Base-by-base conservation (phyloP, 2,329 filamentous ascomycete species). In the Pestalotiopsis sp. region DNA sequence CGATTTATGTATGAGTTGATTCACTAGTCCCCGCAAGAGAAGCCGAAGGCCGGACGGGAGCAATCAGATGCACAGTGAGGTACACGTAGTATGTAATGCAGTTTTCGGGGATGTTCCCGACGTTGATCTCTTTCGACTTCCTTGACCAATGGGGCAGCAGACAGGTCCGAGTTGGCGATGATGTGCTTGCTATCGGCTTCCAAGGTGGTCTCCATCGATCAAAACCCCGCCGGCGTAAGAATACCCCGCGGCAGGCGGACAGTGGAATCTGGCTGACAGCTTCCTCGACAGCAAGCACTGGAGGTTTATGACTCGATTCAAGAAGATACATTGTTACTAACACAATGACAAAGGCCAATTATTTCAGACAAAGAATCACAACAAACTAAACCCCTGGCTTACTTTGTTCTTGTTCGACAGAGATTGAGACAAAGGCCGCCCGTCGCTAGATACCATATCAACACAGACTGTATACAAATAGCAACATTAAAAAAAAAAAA, bases 161-260 rank as follows among this genome's bases (percentile, higher is more conserved):
- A 11, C 59, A 23, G 17, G 45, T 52, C 59, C 17, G 27, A 20
- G 27, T 36, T 62, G 25, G 59, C 59, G 59, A 62, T 62, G 59
- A 62, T 62, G 59, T 62, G 59, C 59, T 62, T 62, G 59, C 59
- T 52, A 52, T 52, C 45, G 45, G 17, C 45, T 52, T 52, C 45
- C 45, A 52, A 52, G 45, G 2, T 52, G 17, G 45, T 52, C 45
- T 52, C 45, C 45, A 52, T 62, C 20, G 23, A 59, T 59, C 27
- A 23, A 59, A 59, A 59, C 57, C 23, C n/a, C 59, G 25, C 59
- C 59, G 59, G 25, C 27, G n/a, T 62, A 23, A 36, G 57, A 59
- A 20, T 62, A 62, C 59, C 59, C 59, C 59, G 59, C 59, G 59
- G 59, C 59, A 17, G 59, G 59, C 25, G 57, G 23, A 4, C 20